Evolutionary conservation across 2,329 filamentous ascomycete genomes (phyloP), one percentile per base, ranked within the genome.

Genomic region (Didymella arachidicola): DNA sequence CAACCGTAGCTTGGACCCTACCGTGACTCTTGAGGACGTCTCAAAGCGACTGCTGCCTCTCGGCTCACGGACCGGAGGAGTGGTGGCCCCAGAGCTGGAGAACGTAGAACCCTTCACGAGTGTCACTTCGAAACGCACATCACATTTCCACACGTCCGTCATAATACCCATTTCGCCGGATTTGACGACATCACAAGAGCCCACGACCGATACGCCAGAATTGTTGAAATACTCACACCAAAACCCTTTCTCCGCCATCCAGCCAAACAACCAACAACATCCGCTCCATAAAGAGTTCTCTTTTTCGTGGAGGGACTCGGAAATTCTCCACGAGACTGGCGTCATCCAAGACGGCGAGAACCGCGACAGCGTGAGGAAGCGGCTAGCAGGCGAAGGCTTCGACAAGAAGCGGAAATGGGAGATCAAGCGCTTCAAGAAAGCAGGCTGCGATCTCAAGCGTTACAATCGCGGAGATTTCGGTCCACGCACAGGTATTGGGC

Each of bases 381-480:
- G 73, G 27, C 38, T 72, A 42, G 72, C 67, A 1, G 57, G 57
- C 0, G 61, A 67, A 0, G 73, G 72, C 7, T 75, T 71, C 42
- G 67, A 70, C n/a, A 55, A 62, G 51, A 70, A 67, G 57, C 60
- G 59, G n/a, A 49, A 39, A 3, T 75, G 72, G 69, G 76, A 79
- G 61, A 56, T 69, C 57, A 77, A 73, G 58, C 65, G 66, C 52
- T 75, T 78, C 36, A 72, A 64, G 57, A 68, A 63, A 38, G 69
- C 74, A 0, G 72, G 73, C 0, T 73, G 57, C n/a, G 69, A 75
- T 60, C 42, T 79, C 36, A 63, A 63, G 45, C 69, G 64, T 39
- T 79, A 72, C 42, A 78, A 78, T 57, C 62, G 71, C 2, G 76
- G 75, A 0, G 71, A 72, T 27, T 78, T 75, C 65, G 75, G 76